Evolutionary conservation across 768 basidiomycete species (phyloP), one percentile per base, ranked within the genome.

Genomic region (Nevesoporus exiguus): DNA sequence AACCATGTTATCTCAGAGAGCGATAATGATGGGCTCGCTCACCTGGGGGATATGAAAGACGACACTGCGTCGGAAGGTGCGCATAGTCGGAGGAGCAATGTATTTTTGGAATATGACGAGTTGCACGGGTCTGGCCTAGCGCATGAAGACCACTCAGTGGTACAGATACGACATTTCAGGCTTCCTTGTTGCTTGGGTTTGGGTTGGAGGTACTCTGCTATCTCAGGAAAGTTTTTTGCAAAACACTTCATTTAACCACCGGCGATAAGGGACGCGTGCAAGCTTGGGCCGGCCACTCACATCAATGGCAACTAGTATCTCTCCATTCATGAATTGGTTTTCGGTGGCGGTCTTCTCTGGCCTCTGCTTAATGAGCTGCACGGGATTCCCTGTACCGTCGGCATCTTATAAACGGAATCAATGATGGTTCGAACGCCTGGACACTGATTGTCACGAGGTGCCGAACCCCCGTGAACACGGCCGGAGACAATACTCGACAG

Each of bases 251-350:
- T 88, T 78, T 55, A 91, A 74, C 57, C 79, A 71, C 47, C 69
- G 76, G 52, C 82, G 80, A 69, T 92, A 93, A n/a, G 87, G 53
- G 30, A 30, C 15, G 17, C 1, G 25, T 45, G 51, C 15, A 37
- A 40, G 29, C n/a, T 21, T 25, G 13, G 53, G 24, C 39, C 39
- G 40, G 31, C 36, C 29, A 61, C 81, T 61, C 58, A 90, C 89
- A 51, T 83, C 80, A 29, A 93, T 79, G 1, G 90, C 90, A 43
- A 80, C 77, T 36, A n/a, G n/a, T n/a, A 93, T 88, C 66, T 93
- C 91, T 27, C 88, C 90, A 64, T 93, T 90, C 86, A 91, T 90
- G 60, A 91, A 93, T 64, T 91, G 90, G 65, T 93, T 93, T 73
- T 93, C 90, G 2, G 88, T 88, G 29, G 91, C 89, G 0, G 88